These are phyloP conservation scores for Cucumis variabilis DNA, from an alignment of 331 rosid species.

Conservation along the genomic window DNA sequence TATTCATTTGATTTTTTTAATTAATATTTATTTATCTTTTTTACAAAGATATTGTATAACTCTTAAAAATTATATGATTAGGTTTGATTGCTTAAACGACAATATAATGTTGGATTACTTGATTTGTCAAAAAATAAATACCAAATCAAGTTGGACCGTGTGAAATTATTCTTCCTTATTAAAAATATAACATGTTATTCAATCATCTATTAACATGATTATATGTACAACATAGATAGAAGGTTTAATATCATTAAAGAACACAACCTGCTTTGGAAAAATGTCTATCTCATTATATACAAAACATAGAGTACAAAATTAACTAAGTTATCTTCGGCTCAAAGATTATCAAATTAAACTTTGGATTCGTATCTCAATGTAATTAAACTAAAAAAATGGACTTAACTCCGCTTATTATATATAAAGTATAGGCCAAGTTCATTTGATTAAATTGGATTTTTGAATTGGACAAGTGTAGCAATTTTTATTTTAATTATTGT, in stretches of 20 bases:
- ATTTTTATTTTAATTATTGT: too few relatives aligned
- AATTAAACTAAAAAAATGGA: not conserved
- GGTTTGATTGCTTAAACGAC: not conserved
- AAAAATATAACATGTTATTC: not conserved
- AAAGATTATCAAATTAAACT: not conserved
- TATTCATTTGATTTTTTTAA: not conserved
- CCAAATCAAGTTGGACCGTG: constrained; percentile 8
- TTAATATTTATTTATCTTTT: not conserved
- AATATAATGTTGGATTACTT: constrained; percentile 7
- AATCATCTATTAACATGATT: not conserved
- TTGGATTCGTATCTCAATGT: not conserved
- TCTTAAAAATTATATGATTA: constrained; percentile 7
- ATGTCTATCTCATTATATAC: not conserved
- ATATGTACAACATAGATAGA: not conserved
- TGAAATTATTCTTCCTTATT: constrained; percentile 19
- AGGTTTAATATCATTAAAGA: not conserved
- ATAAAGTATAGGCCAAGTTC: not conserved
- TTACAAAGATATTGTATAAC: not conserved
- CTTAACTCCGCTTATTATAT: not conserved
- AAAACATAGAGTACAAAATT: not conserved
- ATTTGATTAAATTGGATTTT: too few relatives aligned
- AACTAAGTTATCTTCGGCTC: not conserved
- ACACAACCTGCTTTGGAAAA: too few relatives aligned
- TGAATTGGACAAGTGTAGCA: too few relatives aligned
- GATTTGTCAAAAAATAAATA: constrained; percentile 43